phyloP scores from a whole-genome alignment of 106 monocot species.

The Cymbidium sinense region DNA sequence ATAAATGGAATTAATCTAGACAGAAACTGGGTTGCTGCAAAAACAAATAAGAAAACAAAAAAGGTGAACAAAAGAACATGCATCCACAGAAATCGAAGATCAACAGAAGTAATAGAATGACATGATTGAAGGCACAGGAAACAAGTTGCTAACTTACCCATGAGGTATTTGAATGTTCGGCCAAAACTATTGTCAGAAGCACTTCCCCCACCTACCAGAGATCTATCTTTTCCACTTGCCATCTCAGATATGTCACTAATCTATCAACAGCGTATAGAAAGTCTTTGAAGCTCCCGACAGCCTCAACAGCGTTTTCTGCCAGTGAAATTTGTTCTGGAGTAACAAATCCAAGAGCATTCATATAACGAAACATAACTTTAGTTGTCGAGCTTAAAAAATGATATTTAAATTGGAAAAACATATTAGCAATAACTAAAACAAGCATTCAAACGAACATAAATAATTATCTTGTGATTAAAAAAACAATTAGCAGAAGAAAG shows the following conservation, averaged over 20 bases:
- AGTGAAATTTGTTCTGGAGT: neutral
- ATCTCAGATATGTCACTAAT: conserved; percentile 7
- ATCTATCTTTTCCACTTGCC: neutral
- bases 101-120: neutral
- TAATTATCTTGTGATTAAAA: neutral
- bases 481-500: neutral
- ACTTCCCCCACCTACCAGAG: neutral
- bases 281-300: too few relatives aligned
- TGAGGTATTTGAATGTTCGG: conserved; percentile 48
- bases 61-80: neutral
- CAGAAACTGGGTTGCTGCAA: conserved; percentile 68
- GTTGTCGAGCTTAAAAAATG: too few relatives aligned
- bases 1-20: conserved; percentile 80
- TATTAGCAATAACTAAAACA: neutral
- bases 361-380: neutral
- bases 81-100: neutral
- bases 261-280: too few relatives aligned
- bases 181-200: conserved; percentile 13
- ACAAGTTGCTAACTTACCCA: conserved; percentile 24
- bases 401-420: neutral
- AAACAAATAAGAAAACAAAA: neutral
- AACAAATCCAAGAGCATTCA: neutral
- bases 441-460: neutral
- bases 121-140: neutral
- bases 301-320: neutral